phyloP scores from a whole-genome alignment of 495 filamentous ascomycete species.

The Xylaria curta region DNA sequence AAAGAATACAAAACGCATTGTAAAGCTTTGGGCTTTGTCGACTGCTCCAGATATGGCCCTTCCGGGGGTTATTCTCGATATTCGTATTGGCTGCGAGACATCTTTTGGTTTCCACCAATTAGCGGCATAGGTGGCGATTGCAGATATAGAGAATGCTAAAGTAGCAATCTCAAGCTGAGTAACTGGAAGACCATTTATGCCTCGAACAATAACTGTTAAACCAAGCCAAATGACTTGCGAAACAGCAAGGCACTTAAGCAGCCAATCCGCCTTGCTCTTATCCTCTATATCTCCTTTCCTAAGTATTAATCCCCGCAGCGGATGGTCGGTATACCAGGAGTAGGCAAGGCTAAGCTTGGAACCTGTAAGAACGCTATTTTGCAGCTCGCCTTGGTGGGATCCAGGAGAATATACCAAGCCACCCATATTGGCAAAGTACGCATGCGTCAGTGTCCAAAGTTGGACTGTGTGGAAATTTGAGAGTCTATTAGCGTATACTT shows the following conservation, averaged over 20 bases:
- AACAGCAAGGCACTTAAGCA: not conserved
- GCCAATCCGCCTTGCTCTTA: constrained; percentile 5
- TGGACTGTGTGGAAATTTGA: not conserved
- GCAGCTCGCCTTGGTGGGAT: too few species aligned
- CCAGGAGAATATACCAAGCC: not conserved
- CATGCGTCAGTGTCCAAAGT: constrained; percentile 1
- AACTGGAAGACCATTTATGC: not conserved
- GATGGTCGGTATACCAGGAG: not conserved
- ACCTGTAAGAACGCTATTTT: too few species aligned
- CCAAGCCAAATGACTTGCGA: not conserved
- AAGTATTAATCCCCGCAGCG: not conserved
- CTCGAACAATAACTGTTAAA: not conserved
- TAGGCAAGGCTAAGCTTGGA: not conserved
- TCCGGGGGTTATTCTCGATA: too few species aligned
- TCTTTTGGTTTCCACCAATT: constrained; percentile 12
- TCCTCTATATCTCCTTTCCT: not conserved
- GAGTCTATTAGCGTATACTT: too few species aligned
- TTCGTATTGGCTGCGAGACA: not conserved
- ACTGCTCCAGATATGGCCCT: too few species aligned
- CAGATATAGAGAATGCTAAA: not conserved
- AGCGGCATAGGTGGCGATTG: not conserved
- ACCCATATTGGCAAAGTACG: not conserved
- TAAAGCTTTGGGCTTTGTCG: not conserved
- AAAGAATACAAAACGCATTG: not conserved
- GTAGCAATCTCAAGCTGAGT: constrained; percentile 1